These are phyloP conservation scores for Erysimum pusillum DNA, from an alignment of 441 rosid species.

Conservation along the genomic window DNA sequence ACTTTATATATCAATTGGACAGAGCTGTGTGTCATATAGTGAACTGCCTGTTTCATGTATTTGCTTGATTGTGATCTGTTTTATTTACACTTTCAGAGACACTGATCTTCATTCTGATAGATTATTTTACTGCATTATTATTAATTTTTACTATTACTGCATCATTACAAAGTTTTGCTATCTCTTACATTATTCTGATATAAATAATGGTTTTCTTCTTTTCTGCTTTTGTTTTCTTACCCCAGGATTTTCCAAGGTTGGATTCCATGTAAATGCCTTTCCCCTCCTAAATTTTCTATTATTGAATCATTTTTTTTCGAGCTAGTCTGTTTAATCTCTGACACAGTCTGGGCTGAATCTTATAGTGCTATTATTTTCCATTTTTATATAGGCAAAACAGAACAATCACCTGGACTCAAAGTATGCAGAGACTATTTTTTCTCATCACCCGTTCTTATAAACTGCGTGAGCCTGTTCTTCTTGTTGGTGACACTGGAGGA, in stretches of 20 bases:
- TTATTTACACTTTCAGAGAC: not conserved
- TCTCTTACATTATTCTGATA: constrained; percentile 17
- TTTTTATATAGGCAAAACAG: constrained; percentile 34
- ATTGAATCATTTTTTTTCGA: constrained; percentile 33
- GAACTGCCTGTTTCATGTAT: constrained; percentile 11
- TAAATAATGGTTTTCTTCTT: constrained; percentile 8
- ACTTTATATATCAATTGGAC: constrained; percentile 11
- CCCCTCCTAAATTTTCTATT: constrained; percentile 29
- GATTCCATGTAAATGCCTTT: constrained; percentile 56
- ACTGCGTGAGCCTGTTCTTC: constrained; percentile 95
- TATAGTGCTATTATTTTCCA: constrained; percentile 27
- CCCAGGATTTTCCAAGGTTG: constrained; percentile 63
- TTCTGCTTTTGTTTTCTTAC: not conserved
- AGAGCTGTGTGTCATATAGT: constrained; percentile 5
- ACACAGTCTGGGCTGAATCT: constrained; percentile 48
- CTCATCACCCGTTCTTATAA: constrained; percentile 84
- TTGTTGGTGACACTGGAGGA: constrained; percentile 99
- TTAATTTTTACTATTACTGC: constrained; percentile 17
- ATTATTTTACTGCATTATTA: constrained; percentile 22
- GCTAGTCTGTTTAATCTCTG: constrained; percentile 38
- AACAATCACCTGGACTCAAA: constrained; percentile 78
- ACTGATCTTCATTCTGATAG: constrained; percentile 19
- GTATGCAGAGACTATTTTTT: constrained; percentile 90
- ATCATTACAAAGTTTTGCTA: constrained; percentile 18
- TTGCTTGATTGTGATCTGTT: constrained; percentile 27